Evolutionary conservation across 2,329 filamentous ascomycete genomes (phyloP).

Genomic region (Talaromyces verruculosus): DNA sequence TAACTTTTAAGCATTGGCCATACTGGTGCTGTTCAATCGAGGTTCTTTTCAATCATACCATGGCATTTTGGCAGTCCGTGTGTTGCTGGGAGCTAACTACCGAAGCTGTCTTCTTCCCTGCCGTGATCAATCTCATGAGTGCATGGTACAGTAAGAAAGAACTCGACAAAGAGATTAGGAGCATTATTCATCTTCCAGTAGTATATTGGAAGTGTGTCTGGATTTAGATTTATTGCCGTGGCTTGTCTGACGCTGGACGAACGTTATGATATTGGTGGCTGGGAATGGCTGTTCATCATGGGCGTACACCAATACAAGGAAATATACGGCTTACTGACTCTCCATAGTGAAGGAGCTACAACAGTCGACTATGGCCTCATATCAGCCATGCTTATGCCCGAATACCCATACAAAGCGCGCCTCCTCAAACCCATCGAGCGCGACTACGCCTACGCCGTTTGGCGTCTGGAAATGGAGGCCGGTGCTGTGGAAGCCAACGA

Average conservation of each 20-base stretch:
- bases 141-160: no score
- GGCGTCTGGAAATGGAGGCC: constrained; percentile 38
- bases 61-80: no score
- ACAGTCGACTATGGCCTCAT: constrained; percentile 45
- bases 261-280: constrained; percentile 60
- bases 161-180: no score
- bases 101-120: no score
- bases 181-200: no score
- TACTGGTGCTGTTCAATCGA: no score
- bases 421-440: constrained; percentile 40
- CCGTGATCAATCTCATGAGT: no score
- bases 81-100: no score
- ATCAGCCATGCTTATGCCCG: constrained; percentile 61
- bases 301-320: no score
- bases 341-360: constrained; percentile 41
- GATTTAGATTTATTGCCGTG: no score
- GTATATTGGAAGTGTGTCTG: no score
- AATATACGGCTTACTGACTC: background rate
- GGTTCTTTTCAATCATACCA: no score
- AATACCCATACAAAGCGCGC: constrained; percentile 46
- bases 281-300: constrained; percentile 53
- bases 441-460: constrained; percentile 41
- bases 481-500: constrained; percentile 43
- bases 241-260: background rate
- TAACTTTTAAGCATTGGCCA: background rate